These are phyloP conservation scores for Penicillium sp. DNA, from an alignment of 2,329 filamentous ascomycete genomes.

Conservation along the genomic window DNA sequence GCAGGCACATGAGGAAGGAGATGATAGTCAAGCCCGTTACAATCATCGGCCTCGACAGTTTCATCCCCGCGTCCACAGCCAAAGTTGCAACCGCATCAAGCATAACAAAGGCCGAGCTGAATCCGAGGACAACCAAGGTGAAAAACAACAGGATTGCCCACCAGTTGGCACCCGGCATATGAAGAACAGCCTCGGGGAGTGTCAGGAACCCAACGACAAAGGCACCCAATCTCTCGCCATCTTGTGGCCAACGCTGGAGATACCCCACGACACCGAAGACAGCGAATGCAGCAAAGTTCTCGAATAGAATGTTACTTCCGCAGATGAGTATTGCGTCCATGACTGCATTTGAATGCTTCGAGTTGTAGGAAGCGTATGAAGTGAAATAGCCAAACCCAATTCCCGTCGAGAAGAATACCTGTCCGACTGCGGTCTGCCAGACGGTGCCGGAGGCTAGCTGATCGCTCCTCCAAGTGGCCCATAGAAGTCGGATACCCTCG, in stretches of 20 bases:
- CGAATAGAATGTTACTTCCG: conserved; percentile 58
- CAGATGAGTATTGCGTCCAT: conserved; percentile 61
- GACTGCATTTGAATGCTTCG: conserved; percentile 59
- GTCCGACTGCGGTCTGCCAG: conserved; percentile 62
- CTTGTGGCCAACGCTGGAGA: conserved; percentile 43
- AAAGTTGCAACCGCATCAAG: conserved; percentile 58
- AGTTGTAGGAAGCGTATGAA: conserved; percentile 60
- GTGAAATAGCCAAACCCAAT: conserved; percentile 63
- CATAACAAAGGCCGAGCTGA: conserved; percentile 62
- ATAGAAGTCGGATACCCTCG: conserved; percentile 54
- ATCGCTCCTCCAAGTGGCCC: conserved; percentile 51
- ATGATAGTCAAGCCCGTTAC: conserved; percentile 53
- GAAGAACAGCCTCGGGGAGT: conserved; percentile 55
- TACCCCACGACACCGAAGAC: conserved; percentile 61
- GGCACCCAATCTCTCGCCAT: conserved; percentile 48
- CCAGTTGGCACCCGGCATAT: conserved; percentile 60
- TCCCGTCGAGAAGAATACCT: conserved; percentile 62
- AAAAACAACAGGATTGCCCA: conserved; percentile 63
- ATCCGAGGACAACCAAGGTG: conserved; percentile 59
- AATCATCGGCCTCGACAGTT: conserved; percentile 49
- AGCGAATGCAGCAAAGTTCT: conserved; percentile 53
- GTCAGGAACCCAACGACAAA: conserved; percentile 63
- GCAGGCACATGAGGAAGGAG: conserved; percentile 57
- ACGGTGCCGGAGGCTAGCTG: conserved; percentile 54
- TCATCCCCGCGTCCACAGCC: conserved; percentile 55